A percentile compares a stretch with the other conserved stretches of the same genome.
These are phyloP conservation scores for Zychaea mexicana DNA, from an alignment of 371 early-diverging fungal species.

Conservation along the genomic window DNA sequence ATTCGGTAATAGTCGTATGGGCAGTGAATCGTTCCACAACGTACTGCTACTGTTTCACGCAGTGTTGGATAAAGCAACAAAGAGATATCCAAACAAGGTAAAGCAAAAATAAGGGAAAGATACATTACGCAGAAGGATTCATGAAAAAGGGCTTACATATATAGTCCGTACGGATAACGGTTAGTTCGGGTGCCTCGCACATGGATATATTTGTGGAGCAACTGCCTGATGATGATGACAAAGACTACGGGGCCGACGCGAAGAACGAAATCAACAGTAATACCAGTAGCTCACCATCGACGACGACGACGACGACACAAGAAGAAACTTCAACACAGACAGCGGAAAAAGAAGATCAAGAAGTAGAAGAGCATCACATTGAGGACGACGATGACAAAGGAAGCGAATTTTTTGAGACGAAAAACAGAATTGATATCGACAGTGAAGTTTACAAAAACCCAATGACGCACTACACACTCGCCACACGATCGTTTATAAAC, in stretches of 20 bases:
- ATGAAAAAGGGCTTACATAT: no score
- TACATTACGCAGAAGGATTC: no score
- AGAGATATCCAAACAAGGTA: conserved; percentile 64
- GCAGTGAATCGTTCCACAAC: conserved; percentile 70
- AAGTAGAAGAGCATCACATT: neutral
- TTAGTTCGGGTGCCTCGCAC: conserved; percentile 38
- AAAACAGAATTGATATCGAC: neutral
- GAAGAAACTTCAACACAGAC: neutral
- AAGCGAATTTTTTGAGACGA: conserved; percentile 6
- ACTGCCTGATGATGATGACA: conserved; percentile 13
- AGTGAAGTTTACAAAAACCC: neutral
- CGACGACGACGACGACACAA: neutral
- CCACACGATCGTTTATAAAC: conserved; percentile 28
- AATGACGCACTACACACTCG: conserved; percentile 25
- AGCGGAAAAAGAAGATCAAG: neutral
- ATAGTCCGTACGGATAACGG: conserved; percentile 42
- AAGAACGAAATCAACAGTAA: neutral
- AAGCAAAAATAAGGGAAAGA: neutral
- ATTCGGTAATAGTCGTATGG: conserved; percentile 79
- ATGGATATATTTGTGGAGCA: conserved; percentile 46
- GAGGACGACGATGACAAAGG: no score
- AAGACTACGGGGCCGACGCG: no score
- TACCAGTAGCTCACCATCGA: neutral
- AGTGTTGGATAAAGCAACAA: conserved; percentile 65
- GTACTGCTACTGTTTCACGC: conserved; percentile 63